Percentiles rank a stretch among this genome's conserved stretches.
These are phyloP conservation scores for Vitis cinerea DNA, from an alignment of 164 flowering plant genomes.

Conservation along the genomic window DNA sequence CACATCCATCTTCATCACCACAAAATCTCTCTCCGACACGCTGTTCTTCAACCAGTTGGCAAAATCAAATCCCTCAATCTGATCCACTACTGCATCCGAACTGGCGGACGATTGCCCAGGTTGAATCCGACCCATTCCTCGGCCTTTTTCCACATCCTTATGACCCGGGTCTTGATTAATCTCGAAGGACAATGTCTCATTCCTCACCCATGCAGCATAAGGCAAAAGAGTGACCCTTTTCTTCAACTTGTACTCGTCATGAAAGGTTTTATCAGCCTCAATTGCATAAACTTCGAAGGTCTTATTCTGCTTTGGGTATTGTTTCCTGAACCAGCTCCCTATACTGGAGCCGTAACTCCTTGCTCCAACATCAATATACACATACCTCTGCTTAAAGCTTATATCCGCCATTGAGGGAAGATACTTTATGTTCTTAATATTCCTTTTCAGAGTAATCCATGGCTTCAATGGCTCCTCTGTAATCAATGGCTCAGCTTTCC, in stretches of 20 bases:
- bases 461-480: conserved; percentile 87
- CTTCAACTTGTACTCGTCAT: conserved; percentile 59
- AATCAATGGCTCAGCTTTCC: conserved; percentile 76
- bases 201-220: conserved; percentile 91
- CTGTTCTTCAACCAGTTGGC: conserved; percentile 88
- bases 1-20: conserved; percentile 99
- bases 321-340: conserved; percentile 93
- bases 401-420: conserved; percentile 78
- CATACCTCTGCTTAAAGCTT: conserved; percentile 70
- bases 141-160: conserved; percentile 40
- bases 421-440: conserved; percentile 71
- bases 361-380: conserved; percentile 92
- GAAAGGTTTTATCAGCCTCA: conserved; percentile 84
- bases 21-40: conserved; percentile 77
- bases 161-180: conserved; percentile 67
- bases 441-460: conserved; percentile 85
- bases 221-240: conserved; percentile 76
- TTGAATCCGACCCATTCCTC: conserved; percentile 94
- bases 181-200: conserved; percentile 80
- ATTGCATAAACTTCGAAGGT: conserved; percentile 87
- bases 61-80: conserved; percentile 90
- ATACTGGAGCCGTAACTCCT: conserved; percentile 95
- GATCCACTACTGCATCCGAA: conserved; percentile 45
- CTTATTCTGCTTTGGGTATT: conserved; percentile 90
- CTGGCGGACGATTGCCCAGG: conserved; percentile 34